Evolutionary conservation across 2,329 filamentous ascomycete genomes (phyloP), one percentile per base, ranked within the genome.

Genomic region (Penicillium expansum): DNA sequence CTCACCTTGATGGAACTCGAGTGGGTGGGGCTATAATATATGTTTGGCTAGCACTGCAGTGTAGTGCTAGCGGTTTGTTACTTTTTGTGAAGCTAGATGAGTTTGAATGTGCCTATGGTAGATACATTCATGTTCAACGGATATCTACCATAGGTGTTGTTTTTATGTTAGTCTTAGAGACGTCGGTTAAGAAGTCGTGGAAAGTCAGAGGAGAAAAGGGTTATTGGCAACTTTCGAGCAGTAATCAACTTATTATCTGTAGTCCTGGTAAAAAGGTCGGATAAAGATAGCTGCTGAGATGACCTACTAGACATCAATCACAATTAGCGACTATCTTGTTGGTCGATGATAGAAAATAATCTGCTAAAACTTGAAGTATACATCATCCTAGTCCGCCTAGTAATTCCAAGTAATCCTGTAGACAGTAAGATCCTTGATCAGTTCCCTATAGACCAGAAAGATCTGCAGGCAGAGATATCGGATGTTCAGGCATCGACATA

Each of bases 1-100:
- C 54, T 56, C 54, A 56, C 48, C 48, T 52, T 56, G 54, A 56
- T 56, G 6, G 51, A 38, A 24, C 9, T 48, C 24, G 51, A 53
- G 51, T 54, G 43, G 51, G 43, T 48, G 9, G 33, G 51, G 43
- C 32, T 5, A 10, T 41, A 10, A 13, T 27, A 24, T 32, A 1
- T 22, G 13, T 9, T 5, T 4, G 43, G 7, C 11, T 45, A 16
- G 18, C 18, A 45, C 18, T 13, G 1, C 9, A 3, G 29, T 45
- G 29, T 20, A 33, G 18, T 47, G 4, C 18, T 5, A 18, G 18
- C 8, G 14, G 20, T 16, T 47, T 10, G 24, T n/a, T 3, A 4
- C 8, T 4, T 24, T 22, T 42, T 24, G 9, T 41, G 13, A 24
- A 14, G 18, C 29, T 10, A n/a, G 18, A 13, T 2, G 11, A 7